Evolutionary conservation across 805 yeast genomes (phyloP).

Genomic region (Debaryomyces castellii): DNA sequence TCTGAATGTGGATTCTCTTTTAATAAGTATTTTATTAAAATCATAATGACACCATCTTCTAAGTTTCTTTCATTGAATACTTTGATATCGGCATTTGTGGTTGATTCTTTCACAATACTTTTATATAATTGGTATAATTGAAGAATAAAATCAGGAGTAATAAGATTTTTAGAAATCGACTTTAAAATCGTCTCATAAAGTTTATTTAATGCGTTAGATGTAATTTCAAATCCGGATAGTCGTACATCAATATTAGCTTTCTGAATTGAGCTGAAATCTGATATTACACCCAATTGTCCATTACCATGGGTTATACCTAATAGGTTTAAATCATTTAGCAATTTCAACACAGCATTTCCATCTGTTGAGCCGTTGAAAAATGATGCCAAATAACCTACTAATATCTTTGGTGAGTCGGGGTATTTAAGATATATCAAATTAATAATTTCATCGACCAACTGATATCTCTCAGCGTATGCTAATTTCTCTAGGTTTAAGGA

Average conservation of each 20-base stretch:
- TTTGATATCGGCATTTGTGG: slow-evolving; percentile 1
- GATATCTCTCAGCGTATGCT: slow-evolving; percentile 12
- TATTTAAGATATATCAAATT: slow-evolving; percentile 28
- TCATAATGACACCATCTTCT: slow-evolving; percentile 17
- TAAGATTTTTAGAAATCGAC: slow-evolving; percentile 9
- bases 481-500: slow-evolving; percentile 24
- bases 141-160: slow-evolving; percentile 16
- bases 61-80: slow-evolving; percentile 12
- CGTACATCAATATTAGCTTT: slow-evolving; percentile 31
- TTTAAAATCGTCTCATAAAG: slow-evolving; percentile 25
- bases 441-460: slow-evolving; percentile 31
- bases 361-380: slow-evolving; percentile 18
- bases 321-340: slow-evolving; percentile 26
- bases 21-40: slow-evolving; percentile 26
- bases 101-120: slow-evolving; percentile 2
- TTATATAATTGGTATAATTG: slow-evolving; percentile 23
- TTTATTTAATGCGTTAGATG: slow-evolving; percentile 17
- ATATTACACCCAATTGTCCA: slow-evolving; percentile 12
- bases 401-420: slow-evolving; percentile 30
- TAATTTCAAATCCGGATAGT: slow-evolving; percentile 19
- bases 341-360: slow-evolving; percentile 12
- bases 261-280: slow-evolving; percentile 17
- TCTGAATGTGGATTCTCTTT: slow-evolving; percentile 16
- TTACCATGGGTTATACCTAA: slow-evolving; percentile 24
- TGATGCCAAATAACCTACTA: slow-evolving; percentile 36